Conservation (phyloP, 345 rosid species). For the Fremontodendron californicum region DNA sequence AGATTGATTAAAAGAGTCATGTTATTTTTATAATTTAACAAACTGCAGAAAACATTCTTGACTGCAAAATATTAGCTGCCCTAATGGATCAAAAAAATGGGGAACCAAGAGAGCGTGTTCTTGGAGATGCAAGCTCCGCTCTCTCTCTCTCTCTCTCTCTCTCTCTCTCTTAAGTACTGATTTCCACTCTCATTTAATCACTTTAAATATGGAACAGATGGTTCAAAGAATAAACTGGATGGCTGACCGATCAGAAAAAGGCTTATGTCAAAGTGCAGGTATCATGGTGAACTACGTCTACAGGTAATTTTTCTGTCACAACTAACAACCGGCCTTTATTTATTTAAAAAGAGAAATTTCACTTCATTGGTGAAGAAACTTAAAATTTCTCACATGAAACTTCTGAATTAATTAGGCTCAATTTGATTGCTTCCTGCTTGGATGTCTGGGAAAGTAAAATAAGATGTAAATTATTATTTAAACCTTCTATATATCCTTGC, state of each 20-base stretch:
- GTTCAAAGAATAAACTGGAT: slow-evolving; percentile 94
- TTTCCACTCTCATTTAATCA: background rate
- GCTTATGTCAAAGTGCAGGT: slow-evolving; percentile 69
- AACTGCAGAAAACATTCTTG: background rate
- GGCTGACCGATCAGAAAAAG: slow-evolving; percentile 79
- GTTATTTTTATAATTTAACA: background rate
- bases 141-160: background rate
- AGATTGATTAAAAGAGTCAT: background rate
- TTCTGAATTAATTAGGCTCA: background rate
- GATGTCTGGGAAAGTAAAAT: background rate
- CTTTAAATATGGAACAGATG: slow-evolving; percentile 48
- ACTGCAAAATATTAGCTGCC: background rate
- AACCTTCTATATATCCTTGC: background rate
- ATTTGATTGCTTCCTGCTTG: background rate
- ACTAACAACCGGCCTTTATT: background rate
- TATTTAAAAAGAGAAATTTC: background rate
- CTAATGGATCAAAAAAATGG: background rate
- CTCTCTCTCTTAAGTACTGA: background rate
- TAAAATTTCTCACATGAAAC: background rate
- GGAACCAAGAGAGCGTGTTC: background rate
- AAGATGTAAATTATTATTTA: background rate
- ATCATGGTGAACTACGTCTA: slow-evolving; percentile 90
- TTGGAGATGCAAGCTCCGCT: background rate
- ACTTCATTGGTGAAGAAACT: background rate
- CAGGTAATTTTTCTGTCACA: slow-evolving; percentile 44